A percentile compares a stretch with the other conserved stretches of the same genome.
Evolutionary conservation across 2,329 filamentous ascomycete species (phyloP).

Genomic region (Blumeria hordei): DNA sequence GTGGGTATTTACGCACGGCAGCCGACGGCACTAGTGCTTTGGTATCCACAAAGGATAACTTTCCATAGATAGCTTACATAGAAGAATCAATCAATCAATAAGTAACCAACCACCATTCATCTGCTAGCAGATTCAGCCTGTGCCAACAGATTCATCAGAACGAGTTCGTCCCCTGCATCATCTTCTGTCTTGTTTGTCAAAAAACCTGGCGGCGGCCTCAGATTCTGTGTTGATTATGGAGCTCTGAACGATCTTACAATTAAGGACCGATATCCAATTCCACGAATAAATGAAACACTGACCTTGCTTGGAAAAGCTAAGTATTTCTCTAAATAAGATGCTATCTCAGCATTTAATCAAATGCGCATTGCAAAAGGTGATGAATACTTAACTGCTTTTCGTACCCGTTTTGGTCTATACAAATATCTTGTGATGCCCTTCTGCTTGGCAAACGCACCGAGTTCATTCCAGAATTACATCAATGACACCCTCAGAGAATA

Average conservation of each 20-base stretch:
- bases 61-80: no score
- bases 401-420: neutral
- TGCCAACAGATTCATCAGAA: no score
- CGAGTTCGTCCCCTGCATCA: neutral
- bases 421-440: conserved; percentile 1
- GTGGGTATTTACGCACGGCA: no score
- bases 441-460: neutral
- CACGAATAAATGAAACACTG: neutral
- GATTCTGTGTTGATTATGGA: neutral
- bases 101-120: no score
- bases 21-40: no score
- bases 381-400: neutral
- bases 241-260: no score
- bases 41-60: no score
- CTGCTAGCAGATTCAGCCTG: no score
- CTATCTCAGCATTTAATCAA: neutral
- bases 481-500: neutral
- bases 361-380: neutral
- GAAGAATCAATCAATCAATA: conserved; percentile 1
- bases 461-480: conserved; percentile 1
- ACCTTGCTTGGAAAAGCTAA: neutral
- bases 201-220: neutral
- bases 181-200: neutral
- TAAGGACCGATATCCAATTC: neutral
- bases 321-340: neutral